A percentile compares a stretch with the other conserved stretches of the same genome.
Evolutionary conservation across 2,329 filamentous ascomycete species (phyloP).

Genomic region (Cladorrhinum sp.): DNA sequence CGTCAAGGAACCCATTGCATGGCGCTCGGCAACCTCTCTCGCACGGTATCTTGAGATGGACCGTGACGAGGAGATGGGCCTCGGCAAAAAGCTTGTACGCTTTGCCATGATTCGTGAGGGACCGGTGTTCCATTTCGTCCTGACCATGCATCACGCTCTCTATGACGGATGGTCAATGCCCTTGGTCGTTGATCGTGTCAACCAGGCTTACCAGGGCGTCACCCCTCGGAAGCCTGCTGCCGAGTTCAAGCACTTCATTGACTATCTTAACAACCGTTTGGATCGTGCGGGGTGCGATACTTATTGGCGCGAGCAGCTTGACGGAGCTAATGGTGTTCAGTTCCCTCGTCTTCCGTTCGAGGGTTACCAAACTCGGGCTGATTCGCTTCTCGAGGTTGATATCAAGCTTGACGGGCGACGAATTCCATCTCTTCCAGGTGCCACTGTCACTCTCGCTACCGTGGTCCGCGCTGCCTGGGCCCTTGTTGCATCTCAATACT

Average conservation of each 20-base stretch:
- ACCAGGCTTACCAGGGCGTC: slow-evolving; percentile 41
- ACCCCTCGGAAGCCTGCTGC: slow-evolving; percentile 34
- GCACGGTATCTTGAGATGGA: slow-evolving; percentile 39
- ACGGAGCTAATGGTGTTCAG: slow-evolving; percentile 43
- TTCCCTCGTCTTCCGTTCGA: slow-evolving; percentile 47
- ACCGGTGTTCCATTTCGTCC: slow-evolving; percentile 43
- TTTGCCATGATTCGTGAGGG: slow-evolving; percentile 41
- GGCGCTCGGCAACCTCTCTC: slow-evolving; percentile 35
- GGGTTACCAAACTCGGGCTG: slow-evolving; percentile 48
- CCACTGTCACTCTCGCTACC: slow-evolving; percentile 50
- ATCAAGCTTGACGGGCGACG: slow-evolving; percentile 38
- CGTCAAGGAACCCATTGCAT: slow-evolving; percentile 39
- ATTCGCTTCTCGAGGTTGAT: slow-evolving; percentile 53
- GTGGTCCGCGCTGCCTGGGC: slow-evolving; percentile 59
- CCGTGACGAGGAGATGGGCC: slow-evolving; percentile 40
- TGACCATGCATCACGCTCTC: slow-evolving; percentile 53
- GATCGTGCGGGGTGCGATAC: slow-evolving; percentile 40
- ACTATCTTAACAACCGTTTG: slow-evolving; percentile 39
- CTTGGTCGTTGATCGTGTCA: slow-evolving; percentile 47
- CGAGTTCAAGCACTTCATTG: slow-evolving; percentile 41
- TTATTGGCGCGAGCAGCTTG: slow-evolving; percentile 47
- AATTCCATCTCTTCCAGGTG: slow-evolving; percentile 18
- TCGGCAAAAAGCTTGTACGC: slow-evolving; percentile 45
- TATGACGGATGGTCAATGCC: slow-evolving; percentile 58
- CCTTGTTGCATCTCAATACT: slow-evolving; percentile 50